phyloP scores from a whole-genome alignment of 2,329 filamentous ascomycete species.

The Fusarium sp. region DNA sequence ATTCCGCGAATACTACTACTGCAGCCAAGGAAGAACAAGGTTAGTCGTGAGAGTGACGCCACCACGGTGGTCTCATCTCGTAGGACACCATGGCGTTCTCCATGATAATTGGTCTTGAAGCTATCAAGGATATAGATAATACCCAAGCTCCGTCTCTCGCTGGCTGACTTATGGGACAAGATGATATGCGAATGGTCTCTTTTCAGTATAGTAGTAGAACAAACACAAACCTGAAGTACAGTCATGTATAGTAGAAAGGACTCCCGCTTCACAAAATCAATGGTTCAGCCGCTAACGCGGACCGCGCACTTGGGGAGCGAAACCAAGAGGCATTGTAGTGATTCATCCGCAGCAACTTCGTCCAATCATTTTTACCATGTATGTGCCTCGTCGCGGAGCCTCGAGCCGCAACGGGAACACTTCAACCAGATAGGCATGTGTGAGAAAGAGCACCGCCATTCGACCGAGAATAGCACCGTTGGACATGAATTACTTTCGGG shows the following conservation, averaged over 20 bases:
- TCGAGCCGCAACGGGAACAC: neutral
- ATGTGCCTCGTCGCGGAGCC: neutral
- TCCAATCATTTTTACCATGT: neutral
- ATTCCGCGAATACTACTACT: neutral
- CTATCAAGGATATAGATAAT: neutral
- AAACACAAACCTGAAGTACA: neutral
- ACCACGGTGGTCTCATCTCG: conserved; percentile 10
- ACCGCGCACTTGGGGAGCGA: conserved; percentile 15
- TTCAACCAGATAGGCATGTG: conserved; percentile 7
- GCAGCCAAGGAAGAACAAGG: neutral
- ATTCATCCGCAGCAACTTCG: conserved; percentile 2
- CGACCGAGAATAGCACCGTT: conserved; percentile 44
- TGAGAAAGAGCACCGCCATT: conserved; percentile 12
- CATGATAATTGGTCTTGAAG: too few relatives aligned
- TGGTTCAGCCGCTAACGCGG: conserved; percentile 23
- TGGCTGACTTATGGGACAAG: too few relatives aligned
- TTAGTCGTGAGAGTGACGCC: conserved; percentile 11
- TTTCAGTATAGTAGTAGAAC: neutral
- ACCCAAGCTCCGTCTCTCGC: neutral
- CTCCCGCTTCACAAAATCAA: conserved; percentile 17
- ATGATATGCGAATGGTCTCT: neutral
- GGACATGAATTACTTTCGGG: conserved; percentile 28
- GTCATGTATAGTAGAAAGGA: neutral
- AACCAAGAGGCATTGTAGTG: conserved; percentile 11
- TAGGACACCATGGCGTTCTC: neutral